Evolutionary conservation across 140 eudicot species (phyloP), one percentile per base, ranked within the genome.

Genomic region (Bidens hawaiensis): DNA sequence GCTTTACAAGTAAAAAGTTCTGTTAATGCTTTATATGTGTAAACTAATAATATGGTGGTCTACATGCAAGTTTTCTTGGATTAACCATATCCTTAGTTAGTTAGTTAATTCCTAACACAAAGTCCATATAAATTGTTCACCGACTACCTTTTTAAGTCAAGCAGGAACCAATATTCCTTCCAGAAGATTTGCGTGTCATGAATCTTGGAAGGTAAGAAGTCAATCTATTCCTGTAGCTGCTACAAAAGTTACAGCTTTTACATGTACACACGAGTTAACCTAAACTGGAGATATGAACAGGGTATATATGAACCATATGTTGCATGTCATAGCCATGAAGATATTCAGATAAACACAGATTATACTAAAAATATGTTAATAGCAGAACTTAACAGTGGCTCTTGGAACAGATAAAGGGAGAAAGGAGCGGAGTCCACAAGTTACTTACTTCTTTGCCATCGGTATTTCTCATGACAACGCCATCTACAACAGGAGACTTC

Each of bases 401-500:
- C 50, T 45, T 58, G 51, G 30, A 50, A 62, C 56, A 71, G 31
- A 38, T 5, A 25, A 33, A 48, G 15, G 25, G 5, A 12, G 27
- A 36, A 17, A 30, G 31, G 49, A 57, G 26, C 21, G 24, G 30
- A 30, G 25, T 49, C 15, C 48, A n/a, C 60, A 52, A 52, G 16
- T 64, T 40, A 64, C 84, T 75, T 81, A 94, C 99, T 79, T 94
- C 97, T 88, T 94, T 94, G 60, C 99, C 99, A 85, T 94, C 97
- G 58, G 90, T 86, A 59, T 94, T 94, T 82, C 99, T 83, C 99
- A 94, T 94, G 56, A 94, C 99, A 79, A 94, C 99, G 25, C 99
- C 99, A 69, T 94, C 99, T 62, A 94, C 99, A 64, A 94, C 99
- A 70, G 97, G 99, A 72, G 97, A 94, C 78, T 88, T 94, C 75